phyloP scores from a whole-genome alignment of 176 grass and related monocot genomes.

The Oryza australiensis region DNA sequence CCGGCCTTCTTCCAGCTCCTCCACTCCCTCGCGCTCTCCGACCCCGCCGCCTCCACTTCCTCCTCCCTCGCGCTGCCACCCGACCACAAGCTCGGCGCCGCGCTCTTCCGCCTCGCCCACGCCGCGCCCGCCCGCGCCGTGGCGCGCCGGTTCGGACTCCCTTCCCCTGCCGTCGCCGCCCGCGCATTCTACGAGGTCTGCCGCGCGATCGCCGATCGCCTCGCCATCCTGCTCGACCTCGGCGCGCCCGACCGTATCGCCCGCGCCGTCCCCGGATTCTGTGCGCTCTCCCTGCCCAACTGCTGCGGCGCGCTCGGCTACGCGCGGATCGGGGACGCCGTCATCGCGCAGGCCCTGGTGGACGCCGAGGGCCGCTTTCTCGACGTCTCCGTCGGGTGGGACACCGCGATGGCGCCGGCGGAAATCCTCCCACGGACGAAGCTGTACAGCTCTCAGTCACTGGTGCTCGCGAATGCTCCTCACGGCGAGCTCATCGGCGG shows the following conservation, averaged over 20 bases:
- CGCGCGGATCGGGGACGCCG: constrained; percentile 49
- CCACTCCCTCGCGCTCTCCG: constrained; percentile 56
- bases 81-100: constrained; percentile 77
- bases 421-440: constrained; percentile 67
- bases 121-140: constrained; percentile 54
- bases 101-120: constrained; percentile 90
- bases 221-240: constrained; percentile 63
- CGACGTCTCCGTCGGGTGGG: constrained; percentile 82
- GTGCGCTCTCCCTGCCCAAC: constrained; percentile 64
- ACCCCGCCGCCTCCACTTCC: constrained; percentile 20
- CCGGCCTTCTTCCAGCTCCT: constrained; percentile 73
- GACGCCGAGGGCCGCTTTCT: constrained; percentile 88
- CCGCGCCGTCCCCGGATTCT: constrained; percentile 72
- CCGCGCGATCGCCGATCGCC: constrained; percentile 63
- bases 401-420: constrained; percentile 43
- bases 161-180: constrained; percentile 49
- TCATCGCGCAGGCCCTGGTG: constrained; percentile 69
- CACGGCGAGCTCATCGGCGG: constrained; percentile 61
- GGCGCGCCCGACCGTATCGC: constrained; percentile 57
- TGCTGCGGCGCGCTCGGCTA: constrained; percentile 85
- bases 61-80: constrained; percentile 47
- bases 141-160: constrained; percentile 79
- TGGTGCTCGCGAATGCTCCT: constrained; percentile 58
- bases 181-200: constrained; percentile 89
- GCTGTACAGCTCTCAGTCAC: constrained; percentile 46